A percentile compares a stretch with the other conserved stretches of the same genome.
Conservation (phyloP, 169 alveolate species). For the Plasmodium gonderi region DNA sequence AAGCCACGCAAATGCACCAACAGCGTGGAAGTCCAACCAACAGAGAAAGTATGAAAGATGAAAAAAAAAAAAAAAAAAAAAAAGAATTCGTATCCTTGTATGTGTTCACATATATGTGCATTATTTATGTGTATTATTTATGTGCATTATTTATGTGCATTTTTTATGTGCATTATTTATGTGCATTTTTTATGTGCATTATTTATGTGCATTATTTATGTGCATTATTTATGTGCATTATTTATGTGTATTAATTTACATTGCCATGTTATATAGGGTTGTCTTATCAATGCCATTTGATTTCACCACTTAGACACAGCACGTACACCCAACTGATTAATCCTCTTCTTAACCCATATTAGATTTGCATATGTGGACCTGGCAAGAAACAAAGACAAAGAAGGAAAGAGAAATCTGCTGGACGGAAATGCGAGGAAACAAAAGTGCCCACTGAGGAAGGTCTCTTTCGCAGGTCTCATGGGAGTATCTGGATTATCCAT, state of each 20-base stretch:
- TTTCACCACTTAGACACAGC: not conserved
- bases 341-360: not conserved
- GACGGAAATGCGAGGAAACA: not conserved
- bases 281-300: not conserved
- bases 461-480: slow-evolving; percentile 17
- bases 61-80: not conserved
- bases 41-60: slow-evolving; percentile 44
- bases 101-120: not conserved
- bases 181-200: too few species aligned
- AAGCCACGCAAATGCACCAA: slow-evolving; percentile 26
- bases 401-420: slow-evolving; percentile 10
- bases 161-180: too few species aligned
- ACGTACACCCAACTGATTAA: not conserved
- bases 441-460: slow-evolving; percentile 19
- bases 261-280: not conserved
- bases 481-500: slow-evolving; percentile 31
- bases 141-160: not conserved
- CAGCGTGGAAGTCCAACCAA: not conserved
- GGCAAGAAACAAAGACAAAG: slow-evolving; percentile 18
- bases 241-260: not conserved
- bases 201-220: too few species aligned
- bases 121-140: not conserved
- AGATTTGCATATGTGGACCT: slow-evolving; percentile 39
- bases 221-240: too few species aligned
- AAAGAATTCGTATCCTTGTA: not conserved